phyloP scores from a whole-genome alignment of 805 yeast genomes.

The Nakazawaea ambrosiae region DNA sequence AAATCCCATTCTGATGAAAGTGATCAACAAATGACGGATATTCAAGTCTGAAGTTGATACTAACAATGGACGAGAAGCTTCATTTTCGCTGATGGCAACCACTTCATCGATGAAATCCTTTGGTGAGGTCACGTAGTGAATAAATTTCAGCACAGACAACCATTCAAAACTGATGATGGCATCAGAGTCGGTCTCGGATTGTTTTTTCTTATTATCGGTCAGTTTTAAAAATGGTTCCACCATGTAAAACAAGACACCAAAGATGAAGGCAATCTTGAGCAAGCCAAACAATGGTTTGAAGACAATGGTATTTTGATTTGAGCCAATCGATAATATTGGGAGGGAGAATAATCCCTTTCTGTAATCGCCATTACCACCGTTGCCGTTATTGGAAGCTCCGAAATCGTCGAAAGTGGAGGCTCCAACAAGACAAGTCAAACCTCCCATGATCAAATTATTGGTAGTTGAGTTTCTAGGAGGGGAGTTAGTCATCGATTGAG shows the following conservation, averaged over 20 bases:
- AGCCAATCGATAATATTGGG: conserved; percentile 21
- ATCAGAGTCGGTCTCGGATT: background rate
- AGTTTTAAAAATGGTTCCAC: conserved; percentile 7
- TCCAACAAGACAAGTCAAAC: conserved; percentile 59
- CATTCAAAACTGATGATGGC: conserved; percentile 2
- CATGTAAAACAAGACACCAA: conserved; percentile 12
- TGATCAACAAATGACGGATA: background rate
- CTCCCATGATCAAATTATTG: conserved; percentile 51
- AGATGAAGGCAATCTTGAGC: conserved; percentile 18
- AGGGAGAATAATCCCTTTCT: conserved; percentile 23
- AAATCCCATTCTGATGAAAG: background rate
- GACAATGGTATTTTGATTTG: conserved; percentile 16
- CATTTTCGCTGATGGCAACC: background rate
- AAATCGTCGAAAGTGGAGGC: conserved; percentile 50
- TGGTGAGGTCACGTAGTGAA: conserved; percentile 3
- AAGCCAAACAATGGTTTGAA: conserved; percentile 22
- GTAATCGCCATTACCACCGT: conserved; percentile 9
- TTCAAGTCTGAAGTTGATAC: background rate
- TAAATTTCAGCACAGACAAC: background rate
- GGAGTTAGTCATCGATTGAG: conserved; percentile 11
- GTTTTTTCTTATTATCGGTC: conserved; percentile 1
- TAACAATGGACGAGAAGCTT: conserved; percentile 7
- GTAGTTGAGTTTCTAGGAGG: conserved; percentile 17
- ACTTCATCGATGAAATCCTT: conserved; percentile 1
- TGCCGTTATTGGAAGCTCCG: conserved; percentile 16